Conservation (phyloP, 106 monocot genomes). For the Chionographis japonica region DNA sequence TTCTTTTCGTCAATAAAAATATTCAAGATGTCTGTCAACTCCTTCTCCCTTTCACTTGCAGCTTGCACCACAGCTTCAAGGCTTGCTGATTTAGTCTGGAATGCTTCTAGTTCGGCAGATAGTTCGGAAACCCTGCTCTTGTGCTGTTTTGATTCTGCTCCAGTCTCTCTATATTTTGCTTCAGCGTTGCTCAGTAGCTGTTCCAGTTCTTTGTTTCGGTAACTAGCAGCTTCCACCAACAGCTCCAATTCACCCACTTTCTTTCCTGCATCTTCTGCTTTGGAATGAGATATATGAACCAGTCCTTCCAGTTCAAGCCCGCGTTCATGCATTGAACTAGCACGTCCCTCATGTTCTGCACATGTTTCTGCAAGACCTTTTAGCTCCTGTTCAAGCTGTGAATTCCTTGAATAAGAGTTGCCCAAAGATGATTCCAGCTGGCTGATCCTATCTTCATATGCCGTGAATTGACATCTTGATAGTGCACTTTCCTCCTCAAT, state of each 20-base stretch:
- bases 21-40: slow-evolving; percentile 40
- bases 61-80: slow-evolving; percentile 33
- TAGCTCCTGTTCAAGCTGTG: slow-evolving; percentile 49
- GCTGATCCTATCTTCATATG: slow-evolving; percentile 46
- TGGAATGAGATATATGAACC: slow-evolving; percentile 41
- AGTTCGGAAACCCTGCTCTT: slow-evolving; percentile 33
- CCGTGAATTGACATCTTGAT: slow-evolving; percentile 32
- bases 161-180: slow-evolving; percentile 31
- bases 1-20: slow-evolving; percentile 43
- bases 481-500: slow-evolving; percentile 37
- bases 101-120: slow-evolving; percentile 49
- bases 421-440: slow-evolving; percentile 60
- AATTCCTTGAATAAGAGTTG: slow-evolving; percentile 26
- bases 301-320: slow-evolving; percentile 46
- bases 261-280: slow-evolving; percentile 44
- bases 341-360: slow-evolving; percentile 31
- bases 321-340: slow-evolving; percentile 25
- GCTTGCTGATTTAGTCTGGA: slow-evolving; percentile 36
- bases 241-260: slow-evolving; percentile 52
- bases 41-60: slow-evolving; percentile 54
- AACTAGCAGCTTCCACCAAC: slow-evolving; percentile 36
- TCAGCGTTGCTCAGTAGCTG: slow-evolving; percentile 19
- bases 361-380: slow-evolving; percentile 42
- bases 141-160: slow-evolving; percentile 23
- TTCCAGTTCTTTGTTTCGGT: slow-evolving; percentile 32